Conservation (phyloP, 2,329 filamentous ascomycete species). For the Exophiala oligosperma region DNA sequence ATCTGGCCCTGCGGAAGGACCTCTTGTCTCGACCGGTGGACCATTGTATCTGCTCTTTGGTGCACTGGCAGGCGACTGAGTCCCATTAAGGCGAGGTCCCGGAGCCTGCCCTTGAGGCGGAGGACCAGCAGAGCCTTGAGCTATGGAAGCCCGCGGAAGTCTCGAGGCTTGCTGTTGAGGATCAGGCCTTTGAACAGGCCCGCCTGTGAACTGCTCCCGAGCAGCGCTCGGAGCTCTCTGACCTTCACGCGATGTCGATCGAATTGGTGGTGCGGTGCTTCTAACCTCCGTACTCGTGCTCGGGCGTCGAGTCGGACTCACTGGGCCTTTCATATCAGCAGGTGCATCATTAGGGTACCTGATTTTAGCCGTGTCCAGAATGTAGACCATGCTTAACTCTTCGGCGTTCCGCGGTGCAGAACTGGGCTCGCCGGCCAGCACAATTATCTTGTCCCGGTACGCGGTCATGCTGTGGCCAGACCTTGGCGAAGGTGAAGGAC, state of each 20-base stretch:
- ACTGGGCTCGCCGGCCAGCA: conserved; percentile 91
- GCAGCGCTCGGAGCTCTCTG: conserved; percentile 38
- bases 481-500: conserved; percentile 85
- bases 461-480: conserved; percentile 98
- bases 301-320: conserved; percentile 42
- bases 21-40: conserved; percentile 40
- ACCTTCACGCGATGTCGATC: conserved; percentile 44
- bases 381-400: conserved; percentile 85
- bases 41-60: conserved; percentile 40
- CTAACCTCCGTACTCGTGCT: conserved; percentile 50
- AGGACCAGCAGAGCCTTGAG: conserved; percentile 62
- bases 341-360: conserved; percentile 80
- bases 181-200: conserved; percentile 30
- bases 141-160: conserved; percentile 59
- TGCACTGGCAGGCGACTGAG: conserved; percentile 19
- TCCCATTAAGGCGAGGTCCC: conserved; percentile 51
- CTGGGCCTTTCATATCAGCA: conserved; percentile 39
- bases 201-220: conserved; percentile 26
- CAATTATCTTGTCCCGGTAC: conserved; percentile 86
- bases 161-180: conserved; percentile 51
- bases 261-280: conserved; percentile 40
- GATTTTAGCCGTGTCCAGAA: conserved; percentile 94
- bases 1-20: conserved; percentile 22
- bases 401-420: conserved; percentile 76
- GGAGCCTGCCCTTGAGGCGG: conserved; percentile 66